Evolutionary conservation across 2,329 filamentous ascomycete genomes (phyloP), one percentile per base, ranked within the genome.

Genomic region (Rosellinia necatrix): DNA sequence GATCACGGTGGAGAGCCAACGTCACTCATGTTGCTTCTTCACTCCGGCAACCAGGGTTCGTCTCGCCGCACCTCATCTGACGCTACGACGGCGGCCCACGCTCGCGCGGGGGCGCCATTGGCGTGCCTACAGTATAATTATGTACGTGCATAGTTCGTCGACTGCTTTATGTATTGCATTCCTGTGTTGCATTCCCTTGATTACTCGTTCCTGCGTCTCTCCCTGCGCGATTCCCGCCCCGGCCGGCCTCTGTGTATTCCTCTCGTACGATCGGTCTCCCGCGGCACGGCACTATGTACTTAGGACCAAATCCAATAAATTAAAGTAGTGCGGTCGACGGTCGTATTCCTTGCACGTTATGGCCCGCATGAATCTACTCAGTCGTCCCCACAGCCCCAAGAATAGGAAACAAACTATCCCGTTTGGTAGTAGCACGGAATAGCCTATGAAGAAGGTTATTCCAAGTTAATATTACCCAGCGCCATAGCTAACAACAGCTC

Each of bases 341-440:
- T 53, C 56, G 37, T 32, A 49, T 51, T 30, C 49, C 54, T 58
- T 51, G 54, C 50, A 48, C 58, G 10, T 49, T 51, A 38, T 51
- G 34, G 43, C 54, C 58, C 58, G 48, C 54, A 42, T 30, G 47
- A 37, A 38, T 53, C 42, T 42, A 12, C 17, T 24, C 37, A 22
- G 21, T 49, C 42, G 44, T 54, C 53, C 34, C 58, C 53, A 60
- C 49, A 54, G 30, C 44, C n/a, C 58, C 49, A 60, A 58, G 46
- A 60, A 60, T 60, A 60, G 58, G 58, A 54, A 58, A 43, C 27
- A 22, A 53, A 38, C 53, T 48, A 57, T 41, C 49, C 53, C 37
- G 2, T 29, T 50, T n/a, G 22, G 48, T 38, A 32, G 32, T 44
- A 44, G 40, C n/a, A 29, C 32, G 29, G 19, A 42, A 19, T 40